phyloP scores from a whole-genome alignment of 129 eudicot genomes.

The Chrysanthemum seticuspe region DNA sequence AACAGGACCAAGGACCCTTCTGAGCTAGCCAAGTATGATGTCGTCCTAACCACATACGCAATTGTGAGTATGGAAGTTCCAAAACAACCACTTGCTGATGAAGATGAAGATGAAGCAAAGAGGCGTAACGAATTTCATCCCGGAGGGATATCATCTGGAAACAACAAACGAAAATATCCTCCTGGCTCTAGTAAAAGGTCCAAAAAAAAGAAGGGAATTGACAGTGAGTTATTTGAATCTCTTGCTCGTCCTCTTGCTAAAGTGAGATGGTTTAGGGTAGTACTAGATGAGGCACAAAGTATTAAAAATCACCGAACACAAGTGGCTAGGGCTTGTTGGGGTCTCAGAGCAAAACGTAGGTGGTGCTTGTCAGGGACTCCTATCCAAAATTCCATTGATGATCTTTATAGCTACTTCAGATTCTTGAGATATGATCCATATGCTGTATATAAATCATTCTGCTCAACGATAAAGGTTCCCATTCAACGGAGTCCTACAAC shows the following conservation, averaged over 20 bases:
- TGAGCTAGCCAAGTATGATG: conserved; percentile 90
- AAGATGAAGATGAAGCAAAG: conserved; percentile 58
- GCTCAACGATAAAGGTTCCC: conserved; percentile 62
- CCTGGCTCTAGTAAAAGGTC: conserved; percentile 46
- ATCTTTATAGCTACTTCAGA: conserved; percentile 97
- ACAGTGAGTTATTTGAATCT: conserved; percentile 49
- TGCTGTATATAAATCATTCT: conserved; percentile 59
- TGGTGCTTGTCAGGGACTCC: conserved; percentile 99
- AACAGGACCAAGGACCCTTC: conserved; percentile 79
- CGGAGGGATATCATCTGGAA: conserved; percentile 41
- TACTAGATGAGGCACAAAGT: conserved; percentile 96
- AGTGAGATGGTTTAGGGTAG: conserved; percentile 97
- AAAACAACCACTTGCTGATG: conserved; percentile 74
- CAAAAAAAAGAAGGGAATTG: conserved; percentile 58
- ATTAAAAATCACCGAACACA: conserved; percentile 89
- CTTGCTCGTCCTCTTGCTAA: conserved; percentile 84
- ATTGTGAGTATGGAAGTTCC: conserved; percentile 98
- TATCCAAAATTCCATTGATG: conserved; percentile 94
- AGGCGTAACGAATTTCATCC: conserved; percentile 32
- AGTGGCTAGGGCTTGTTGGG: conserved; percentile 99
- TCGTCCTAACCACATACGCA: conserved; percentile 90
- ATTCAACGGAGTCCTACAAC: conserved; percentile 57
- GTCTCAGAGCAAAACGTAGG: conserved; percentile 93
- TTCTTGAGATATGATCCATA: conserved; percentile 91
- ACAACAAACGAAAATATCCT: conserved; percentile 71